These are phyloP conservation scores for Calonectria pseudoreteaudii DNA, from an alignment of 2,329 filamentous ascomycete genomes.

Conservation along the genomic window DNA sequence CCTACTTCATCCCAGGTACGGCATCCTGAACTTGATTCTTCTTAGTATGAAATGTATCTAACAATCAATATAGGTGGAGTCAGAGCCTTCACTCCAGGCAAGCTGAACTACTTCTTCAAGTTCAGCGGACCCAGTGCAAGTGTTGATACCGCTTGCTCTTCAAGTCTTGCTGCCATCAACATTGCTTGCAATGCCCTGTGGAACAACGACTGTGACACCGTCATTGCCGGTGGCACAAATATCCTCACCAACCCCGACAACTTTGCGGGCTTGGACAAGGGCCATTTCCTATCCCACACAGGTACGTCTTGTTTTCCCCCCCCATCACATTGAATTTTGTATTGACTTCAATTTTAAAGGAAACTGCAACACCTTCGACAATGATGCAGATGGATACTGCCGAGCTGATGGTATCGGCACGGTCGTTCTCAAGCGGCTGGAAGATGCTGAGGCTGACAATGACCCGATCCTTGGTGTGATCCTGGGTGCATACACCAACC, in stretches of 20 bases:
- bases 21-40: constrained; percentile 25
- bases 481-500: constrained; percentile 73
- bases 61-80: not conserved
- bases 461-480: constrained; percentile 76
- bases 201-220: constrained; percentile 81
- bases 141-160: constrained; percentile 82
- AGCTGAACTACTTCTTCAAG: constrained; percentile 83
- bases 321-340: not conserved
- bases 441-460: constrained; percentile 63
- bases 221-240: constrained; percentile 80
- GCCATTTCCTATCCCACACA: constrained; percentile 70
- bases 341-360: not conserved
- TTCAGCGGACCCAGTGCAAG: constrained; percentile 78
- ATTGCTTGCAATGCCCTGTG: constrained; percentile 75
- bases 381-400: constrained; percentile 69
- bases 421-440: constrained; percentile 61
- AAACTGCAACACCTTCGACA: constrained; percentile 61
- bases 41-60: not conserved
- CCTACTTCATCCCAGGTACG: constrained; percentile 64
- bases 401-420: constrained; percentile 60
- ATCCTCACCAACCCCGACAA: constrained; percentile 74
- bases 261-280: constrained; percentile 71
- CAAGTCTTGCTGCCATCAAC: constrained; percentile 77
- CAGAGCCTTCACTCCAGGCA: constrained; percentile 63
- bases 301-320: not conserved